Percentiles rank a stretch among this genome's conserved stretches.
phyloP scores from a whole-genome alignment of 345 rosid species.

The Anacardium occidentale region DNA sequence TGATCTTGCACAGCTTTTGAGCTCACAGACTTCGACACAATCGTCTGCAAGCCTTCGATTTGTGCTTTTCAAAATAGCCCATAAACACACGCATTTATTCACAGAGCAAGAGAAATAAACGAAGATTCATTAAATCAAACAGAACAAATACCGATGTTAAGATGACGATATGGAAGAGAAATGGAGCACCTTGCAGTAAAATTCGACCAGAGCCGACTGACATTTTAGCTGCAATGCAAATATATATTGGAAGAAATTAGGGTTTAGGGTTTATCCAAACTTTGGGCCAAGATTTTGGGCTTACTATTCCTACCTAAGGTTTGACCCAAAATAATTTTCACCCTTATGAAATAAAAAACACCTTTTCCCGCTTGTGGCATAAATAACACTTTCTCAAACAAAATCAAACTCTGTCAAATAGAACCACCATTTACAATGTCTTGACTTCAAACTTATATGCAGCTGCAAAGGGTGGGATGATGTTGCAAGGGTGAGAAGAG shows the following conservation, averaged over 20 bases:
- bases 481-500: slow-evolving; percentile 35
- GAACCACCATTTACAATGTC: slow-evolving; percentile 38
- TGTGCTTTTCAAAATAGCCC: slow-evolving; percentile 43
- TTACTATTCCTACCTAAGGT: no score
- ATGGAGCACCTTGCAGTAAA: background rate
- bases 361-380: no score
- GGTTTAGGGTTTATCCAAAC: slow-evolving; percentile 7
- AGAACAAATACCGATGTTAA: background rate
- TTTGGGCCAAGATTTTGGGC: no score
- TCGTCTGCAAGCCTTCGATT: slow-evolving; percentile 80
- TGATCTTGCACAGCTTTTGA: slow-evolving; percentile 81
- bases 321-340: no score
- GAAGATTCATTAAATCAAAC: background rate
- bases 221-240: background rate
- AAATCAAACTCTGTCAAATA: no score
- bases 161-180: background rate
- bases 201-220: background rate
- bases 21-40: slow-evolving; percentile 47
- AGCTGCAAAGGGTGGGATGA: slow-evolving; percentile 40
- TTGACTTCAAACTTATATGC: slow-evolving; percentile 46
- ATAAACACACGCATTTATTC: background rate
- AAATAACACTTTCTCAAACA: no score
- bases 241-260: background rate
- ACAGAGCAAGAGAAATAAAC: background rate
- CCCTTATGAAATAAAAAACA: no score